Base-by-base conservation (phyloP, 106 monocot genomes). In the Hemerocallis citrina region DNA sequence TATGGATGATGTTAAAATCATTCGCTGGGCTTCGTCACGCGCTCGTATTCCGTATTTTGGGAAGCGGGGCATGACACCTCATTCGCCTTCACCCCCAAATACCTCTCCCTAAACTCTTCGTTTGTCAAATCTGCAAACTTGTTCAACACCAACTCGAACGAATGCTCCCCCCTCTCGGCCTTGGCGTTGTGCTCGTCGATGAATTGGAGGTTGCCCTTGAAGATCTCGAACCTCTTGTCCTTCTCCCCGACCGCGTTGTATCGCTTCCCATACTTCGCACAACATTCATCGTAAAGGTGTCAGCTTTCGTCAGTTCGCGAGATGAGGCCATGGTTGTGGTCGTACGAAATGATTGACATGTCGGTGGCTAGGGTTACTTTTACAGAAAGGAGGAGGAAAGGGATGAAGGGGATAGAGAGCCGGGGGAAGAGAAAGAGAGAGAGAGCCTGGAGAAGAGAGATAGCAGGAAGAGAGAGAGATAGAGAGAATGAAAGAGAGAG, bases 91-190 rank as follows among this genome's bases (percentile, higher is more conserved):
- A 35, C 12, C 20, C 95, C 89, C 4, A 90, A 70, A 59, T 68
- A 80, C 41, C 6, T 34, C 16, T 69, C 57, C 25, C 89, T 68
- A 66, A 64, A 95, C 81, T 95, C 95, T 50, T 85, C 86, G 54
- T 90, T 89, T 14, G 86, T 95, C 34, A 95, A 66, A 55, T 95
- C 95, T 6, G 95, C 95, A 72, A 95, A 95, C 11, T 78, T 77
- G 73, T 80, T 95, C 32, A 95, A 44, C 15, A 81, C 89, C 12
- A 95, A 57, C 17, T 58, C 42, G 67, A 71, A 95, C 6, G 77
- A 66, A 47, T 77, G 79, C 14, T 46, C 57, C 12, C 77, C 74
- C 12, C 41, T 68, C 28, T 78, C 81, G 27, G 79, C 79, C 35
- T 49, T 72, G 22, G 77, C 72, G 75, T 90, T 95, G 76, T 86